These are phyloP conservation scores for Diplodia corticola DNA, from an alignment of 2,329 filamentous ascomycete genomes.

Conservation along the genomic window DNA sequence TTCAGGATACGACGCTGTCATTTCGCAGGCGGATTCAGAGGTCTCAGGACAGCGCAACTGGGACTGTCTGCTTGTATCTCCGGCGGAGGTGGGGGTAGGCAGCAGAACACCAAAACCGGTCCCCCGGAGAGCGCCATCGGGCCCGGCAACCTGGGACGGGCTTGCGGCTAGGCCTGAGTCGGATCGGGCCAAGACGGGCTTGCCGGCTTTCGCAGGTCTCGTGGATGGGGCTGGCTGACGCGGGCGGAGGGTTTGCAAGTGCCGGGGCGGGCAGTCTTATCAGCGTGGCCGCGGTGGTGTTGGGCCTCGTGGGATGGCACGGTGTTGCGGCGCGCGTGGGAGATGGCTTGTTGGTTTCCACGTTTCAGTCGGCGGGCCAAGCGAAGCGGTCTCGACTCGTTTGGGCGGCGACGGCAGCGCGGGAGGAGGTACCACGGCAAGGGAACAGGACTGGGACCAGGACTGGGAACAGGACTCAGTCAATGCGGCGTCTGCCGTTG, in stretches of 20 bases:
- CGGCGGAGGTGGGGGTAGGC: slow-evolving; percentile 9
- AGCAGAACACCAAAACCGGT: slow-evolving; percentile 17
- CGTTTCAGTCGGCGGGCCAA: slow-evolving; percentile 12
- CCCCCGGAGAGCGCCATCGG: slow-evolving; percentile 13
- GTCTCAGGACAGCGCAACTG: not conserved
- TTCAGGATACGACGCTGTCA: slow-evolving; percentile 15
- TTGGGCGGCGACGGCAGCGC: slow-evolving; percentile 8
- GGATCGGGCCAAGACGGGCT: slow-evolving; percentile 15
- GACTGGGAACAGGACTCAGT: not conserved
- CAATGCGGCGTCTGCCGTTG: slow-evolving; percentile 5
- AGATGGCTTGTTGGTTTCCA: not conserved
- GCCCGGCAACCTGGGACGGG: slow-evolving; percentile 18
- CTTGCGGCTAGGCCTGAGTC: slow-evolving; percentile 1
- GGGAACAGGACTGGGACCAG: too few species aligned
- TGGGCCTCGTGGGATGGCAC: not conserved
- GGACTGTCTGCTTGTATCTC: not conserved
- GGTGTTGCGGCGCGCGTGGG: not conserved
- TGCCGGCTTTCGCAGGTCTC: slow-evolving; percentile 18
- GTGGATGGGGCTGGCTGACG: slow-evolving; percentile 19
- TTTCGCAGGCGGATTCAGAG: not conserved
- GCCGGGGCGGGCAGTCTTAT: slow-evolving; percentile 1
- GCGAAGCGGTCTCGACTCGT: slow-evolving; percentile 7
- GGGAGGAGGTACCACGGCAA: not conserved
- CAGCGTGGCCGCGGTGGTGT: not conserved
- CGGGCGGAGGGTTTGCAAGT: not conserved